A percentile compares a stretch with the other conserved stretches of the same genome.
Evolutionary conservation across 495 filamentous ascomycete genomes (phyloP).

Genomic region (Aspergillus ostianus): DNA sequence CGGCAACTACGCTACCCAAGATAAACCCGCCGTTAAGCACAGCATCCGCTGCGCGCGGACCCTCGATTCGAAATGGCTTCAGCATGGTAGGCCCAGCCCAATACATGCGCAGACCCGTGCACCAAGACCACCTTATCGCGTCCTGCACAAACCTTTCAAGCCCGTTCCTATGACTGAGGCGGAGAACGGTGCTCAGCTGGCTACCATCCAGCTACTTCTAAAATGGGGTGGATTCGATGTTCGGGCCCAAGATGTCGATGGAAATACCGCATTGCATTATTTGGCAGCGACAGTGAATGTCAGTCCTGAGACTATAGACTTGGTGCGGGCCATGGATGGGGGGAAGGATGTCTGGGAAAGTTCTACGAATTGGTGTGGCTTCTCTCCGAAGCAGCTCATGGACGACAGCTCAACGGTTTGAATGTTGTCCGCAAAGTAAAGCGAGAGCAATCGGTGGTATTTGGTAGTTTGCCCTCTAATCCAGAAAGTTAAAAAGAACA

Average conservation of each 20-base stretch:
- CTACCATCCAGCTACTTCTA: conserved; percentile 12
- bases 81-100: conserved; percentile 2
- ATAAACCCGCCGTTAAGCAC: conserved; percentile 2
- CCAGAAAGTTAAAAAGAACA: no score
- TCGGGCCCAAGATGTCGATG: conserved; percentile 14
- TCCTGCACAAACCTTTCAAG: not conserved
- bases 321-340: conserved; percentile 13
- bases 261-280: conserved; percentile 17
- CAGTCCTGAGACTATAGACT: conserved; percentile 3
- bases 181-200: conserved; percentile 9
- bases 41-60: conserved; percentile 17
- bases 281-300: conserved; percentile 14
- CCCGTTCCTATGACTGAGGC: conserved; percentile 1
- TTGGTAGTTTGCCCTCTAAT: no score
- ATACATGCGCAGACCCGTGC: no score
- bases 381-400: conserved; percentile 16
- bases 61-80: conserved; percentile 3
- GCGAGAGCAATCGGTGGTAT: no score
- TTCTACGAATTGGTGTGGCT: not conserved
- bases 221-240: conserved; percentile 11
- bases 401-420: no score
- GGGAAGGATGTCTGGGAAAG: no score
- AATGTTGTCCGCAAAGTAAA: no score
- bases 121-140: no score
- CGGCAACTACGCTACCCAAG: not conserved